Percentiles rank a stretch among this genome's conserved stretches.
Evolutionary conservation across 495 filamentous ascomycete species (phyloP).

Genomic region (Xanthoparmelia taractica): DNA sequence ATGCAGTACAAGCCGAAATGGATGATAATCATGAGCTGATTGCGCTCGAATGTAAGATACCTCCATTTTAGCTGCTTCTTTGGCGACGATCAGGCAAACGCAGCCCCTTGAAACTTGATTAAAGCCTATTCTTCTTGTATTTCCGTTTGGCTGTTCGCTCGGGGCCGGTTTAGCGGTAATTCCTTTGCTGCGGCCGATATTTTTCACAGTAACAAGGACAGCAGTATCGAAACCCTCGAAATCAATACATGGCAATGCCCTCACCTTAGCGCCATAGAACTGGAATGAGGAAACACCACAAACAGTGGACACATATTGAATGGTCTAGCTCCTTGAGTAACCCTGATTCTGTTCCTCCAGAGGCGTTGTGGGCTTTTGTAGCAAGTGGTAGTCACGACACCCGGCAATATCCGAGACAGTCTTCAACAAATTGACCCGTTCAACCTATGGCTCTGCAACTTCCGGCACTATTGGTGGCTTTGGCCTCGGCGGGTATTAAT

Average conservation of each 20-base stretch:
- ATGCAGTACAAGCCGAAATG: too few relatives aligned
- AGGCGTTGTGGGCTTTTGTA: not conserved
- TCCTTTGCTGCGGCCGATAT: too few relatives aligned
- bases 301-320: not conserved
- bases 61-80: too few relatives aligned
- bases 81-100: too few relatives aligned
- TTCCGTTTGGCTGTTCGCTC: too few relatives aligned
- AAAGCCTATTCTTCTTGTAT: too few relatives aligned
- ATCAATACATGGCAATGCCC: not conserved
- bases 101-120: too few relatives aligned
- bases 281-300: not conserved
- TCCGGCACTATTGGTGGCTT: not conserved
- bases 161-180: too few relatives aligned
- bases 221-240: not conserved
- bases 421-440: not conserved
- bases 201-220: not conserved
- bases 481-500: not conserved
- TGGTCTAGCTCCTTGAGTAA: not conserved
- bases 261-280: not conserved
- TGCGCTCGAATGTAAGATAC: too few relatives aligned
- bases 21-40: too few relatives aligned
- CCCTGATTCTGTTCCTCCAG: not conserved
- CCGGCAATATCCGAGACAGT: not conserved
- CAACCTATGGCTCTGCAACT: not conserved
- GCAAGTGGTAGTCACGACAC: not conserved